Evolutionary conservation across 306 rosid genomes (phyloP).

Genomic region (Urtica urens): DNA sequence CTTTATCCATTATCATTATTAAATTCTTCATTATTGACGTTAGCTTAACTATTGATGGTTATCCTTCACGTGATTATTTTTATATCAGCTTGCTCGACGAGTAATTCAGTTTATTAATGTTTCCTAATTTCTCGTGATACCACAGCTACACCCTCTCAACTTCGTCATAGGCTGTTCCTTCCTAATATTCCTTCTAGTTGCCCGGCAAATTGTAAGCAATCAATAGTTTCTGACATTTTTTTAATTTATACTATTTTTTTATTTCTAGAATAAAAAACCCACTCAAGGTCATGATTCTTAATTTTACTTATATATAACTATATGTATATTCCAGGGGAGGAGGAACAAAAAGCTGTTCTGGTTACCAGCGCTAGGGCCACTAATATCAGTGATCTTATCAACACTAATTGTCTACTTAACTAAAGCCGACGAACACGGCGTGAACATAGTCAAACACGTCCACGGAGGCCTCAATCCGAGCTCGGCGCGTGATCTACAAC

Average conservation of each 20-base stretch:
- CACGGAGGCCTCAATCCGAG: conserved; percentile 61
- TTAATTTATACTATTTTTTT: not conserved
- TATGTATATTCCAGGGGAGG: conserved; percentile 52
- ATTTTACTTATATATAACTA: conserved; percentile 9
- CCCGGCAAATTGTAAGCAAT: conserved; percentile 58
- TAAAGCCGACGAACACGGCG: conserved; percentile 70
- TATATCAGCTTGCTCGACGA: too few relatives aligned
- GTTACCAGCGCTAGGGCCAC: conserved; percentile 76
- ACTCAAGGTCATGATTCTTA: not conserved
- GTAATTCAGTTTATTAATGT: too few relatives aligned
- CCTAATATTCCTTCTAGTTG: conserved; percentile 53
- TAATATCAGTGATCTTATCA: conserved; percentile 59
- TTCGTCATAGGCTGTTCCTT: conserved; percentile 53
- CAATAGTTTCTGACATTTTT: not conserved
- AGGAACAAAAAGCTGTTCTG: conserved; percentile 69
- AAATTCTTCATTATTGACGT: too few relatives aligned
- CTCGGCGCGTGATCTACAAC: conserved; percentile 50
- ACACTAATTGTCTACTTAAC: conserved; percentile 63
- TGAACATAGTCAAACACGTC: conserved; percentile 61
- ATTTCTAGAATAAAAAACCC: not conserved
- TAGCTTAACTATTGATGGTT: too few relatives aligned
- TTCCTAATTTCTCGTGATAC: too few relatives aligned
- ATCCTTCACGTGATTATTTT: too few relatives aligned
- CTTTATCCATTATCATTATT: not conserved
- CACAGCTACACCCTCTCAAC: conserved; percentile 62